These are phyloP conservation scores for Hygrocybe coccinea DNA, from an alignment of 768 basidiomycete genomes.

Conservation along the genomic window DNA sequence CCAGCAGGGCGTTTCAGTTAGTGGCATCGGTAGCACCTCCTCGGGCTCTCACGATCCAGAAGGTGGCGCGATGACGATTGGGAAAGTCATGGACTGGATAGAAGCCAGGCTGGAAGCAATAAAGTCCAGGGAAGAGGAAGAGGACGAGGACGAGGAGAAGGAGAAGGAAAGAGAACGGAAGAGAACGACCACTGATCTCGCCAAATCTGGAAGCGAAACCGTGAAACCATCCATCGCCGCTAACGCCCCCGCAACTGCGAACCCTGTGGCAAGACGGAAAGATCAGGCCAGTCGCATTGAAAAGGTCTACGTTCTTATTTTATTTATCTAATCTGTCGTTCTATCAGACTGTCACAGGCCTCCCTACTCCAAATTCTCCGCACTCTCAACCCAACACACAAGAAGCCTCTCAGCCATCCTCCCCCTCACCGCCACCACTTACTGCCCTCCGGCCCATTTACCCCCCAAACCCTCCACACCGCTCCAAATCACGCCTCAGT, in stretches of 20 bases:
- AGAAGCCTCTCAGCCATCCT: conserved; percentile 27
- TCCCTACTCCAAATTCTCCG: conserved; percentile 1
- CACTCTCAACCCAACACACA: conserved; percentile 15
- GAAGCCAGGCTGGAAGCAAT: conserved; percentile 78
- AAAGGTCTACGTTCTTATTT: conserved; percentile 2
- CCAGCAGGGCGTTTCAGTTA: conserved; percentile 73
- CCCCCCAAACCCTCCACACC: conserved; percentile 16
- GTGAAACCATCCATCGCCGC: conserved; percentile 3
- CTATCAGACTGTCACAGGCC: conserved; percentile 21
- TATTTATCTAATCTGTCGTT: conserved; percentile 11
- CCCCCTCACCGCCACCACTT: conserved; percentile 33
- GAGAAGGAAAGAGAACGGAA: conserved; percentile 49
- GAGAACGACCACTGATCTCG: conserved; percentile 18
- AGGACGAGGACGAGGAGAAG: conserved; percentile 74
- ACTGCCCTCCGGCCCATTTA: conserved; percentile 21
- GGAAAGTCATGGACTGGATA: conserved; percentile 78
- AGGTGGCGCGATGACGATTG: conserved; percentile 65
- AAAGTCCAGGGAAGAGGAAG: conserved; percentile 69
- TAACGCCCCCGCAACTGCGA: conserved; percentile 4
- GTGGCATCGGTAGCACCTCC: conserved; percentile 39
- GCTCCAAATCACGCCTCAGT: conserved; percentile 3
- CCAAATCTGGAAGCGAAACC: conserved; percentile 8
- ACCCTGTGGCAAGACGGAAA: conserved; percentile 16
- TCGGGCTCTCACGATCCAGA: conserved; percentile 43
- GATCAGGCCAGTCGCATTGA: conserved; percentile 28